A percentile compares a stretch with the other conserved stretches of the same genome.
phyloP scores from a whole-genome alignment of 306 rosid genomes.

The Pyrus pyrifolia region DNA sequence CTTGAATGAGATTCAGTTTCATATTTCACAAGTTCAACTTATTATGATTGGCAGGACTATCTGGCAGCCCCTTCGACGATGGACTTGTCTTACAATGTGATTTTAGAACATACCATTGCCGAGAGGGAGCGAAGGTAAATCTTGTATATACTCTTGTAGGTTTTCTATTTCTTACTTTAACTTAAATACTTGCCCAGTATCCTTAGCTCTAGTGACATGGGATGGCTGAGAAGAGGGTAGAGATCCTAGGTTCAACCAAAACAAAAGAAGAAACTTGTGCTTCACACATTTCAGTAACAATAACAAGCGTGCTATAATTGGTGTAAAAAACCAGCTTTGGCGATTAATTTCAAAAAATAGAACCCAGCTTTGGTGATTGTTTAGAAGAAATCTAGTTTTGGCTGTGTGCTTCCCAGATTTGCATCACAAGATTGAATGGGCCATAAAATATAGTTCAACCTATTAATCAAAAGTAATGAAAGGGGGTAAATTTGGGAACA shows the following conservation, averaged over 20 bases:
- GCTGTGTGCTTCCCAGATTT: neutral
- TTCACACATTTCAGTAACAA: neutral
- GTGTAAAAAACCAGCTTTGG: neutral
- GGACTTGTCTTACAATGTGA: conserved; percentile 85
- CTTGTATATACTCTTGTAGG: neutral
- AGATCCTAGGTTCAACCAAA: neutral
- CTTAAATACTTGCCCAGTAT: neutral
- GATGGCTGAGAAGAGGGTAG: neutral
- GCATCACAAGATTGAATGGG: neutral
- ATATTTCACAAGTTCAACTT: conserved; percentile 26
- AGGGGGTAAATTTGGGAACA: neutral
- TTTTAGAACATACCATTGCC: conserved; percentile 93
- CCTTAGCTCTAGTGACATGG: neutral
- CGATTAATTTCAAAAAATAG: neutral
- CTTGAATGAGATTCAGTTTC: conserved; percentile 5
- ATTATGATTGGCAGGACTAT: conserved; percentile 69
- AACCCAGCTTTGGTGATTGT: neutral
- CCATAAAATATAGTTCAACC: neutral
- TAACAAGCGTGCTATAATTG: neutral
- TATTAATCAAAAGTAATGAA: neutral
- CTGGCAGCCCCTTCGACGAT: conserved; percentile 70
- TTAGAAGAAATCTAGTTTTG: neutral
- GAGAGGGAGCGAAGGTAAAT: conserved; percentile 99
- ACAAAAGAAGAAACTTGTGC: neutral
- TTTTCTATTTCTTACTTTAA: neutral